Conservation (phyloP, 2,329 filamentous ascomycete genomes). For the Trichoderma brevicompactum region DNA sequence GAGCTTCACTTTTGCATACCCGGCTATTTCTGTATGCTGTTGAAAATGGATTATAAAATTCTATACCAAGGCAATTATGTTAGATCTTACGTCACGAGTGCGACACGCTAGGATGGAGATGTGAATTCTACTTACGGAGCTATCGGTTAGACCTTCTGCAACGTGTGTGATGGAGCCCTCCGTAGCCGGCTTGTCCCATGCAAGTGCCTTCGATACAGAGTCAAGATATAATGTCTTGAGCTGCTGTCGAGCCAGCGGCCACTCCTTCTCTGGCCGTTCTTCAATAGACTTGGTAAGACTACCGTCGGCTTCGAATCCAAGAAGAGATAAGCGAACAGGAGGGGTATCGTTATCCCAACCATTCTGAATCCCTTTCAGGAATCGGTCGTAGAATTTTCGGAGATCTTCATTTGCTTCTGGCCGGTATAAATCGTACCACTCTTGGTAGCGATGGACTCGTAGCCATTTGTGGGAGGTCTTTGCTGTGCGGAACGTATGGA, state of each 20-base stretch:
- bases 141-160: conserved; percentile 7
- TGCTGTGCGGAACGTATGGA: no score
- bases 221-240: conserved; percentile 7
- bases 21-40: neutral
- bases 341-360: conserved; percentile 3
- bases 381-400: no score
- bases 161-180: neutral
- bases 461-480: no score
- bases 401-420: no score
- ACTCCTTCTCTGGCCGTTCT: neutral
- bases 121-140: neutral
- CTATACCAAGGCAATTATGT: no score
- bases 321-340: conserved; percentile 2
- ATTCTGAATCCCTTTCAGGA: neutral
- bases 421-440: no score
- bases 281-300: neutral
- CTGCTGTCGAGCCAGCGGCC: neutral
- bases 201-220: neutral
- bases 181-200: neutral
- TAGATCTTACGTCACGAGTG: no score
- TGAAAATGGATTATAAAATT: no score
- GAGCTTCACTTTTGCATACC: conserved; percentile 5
- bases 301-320: conserved; percentile 3
- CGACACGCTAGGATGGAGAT: no score
- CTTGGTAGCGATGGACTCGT: no score